Percentiles rank a stretch among this genome's conserved stretches.
phyloP scores from a whole-genome alignment of 805 yeast genomes.

The Jamesozyma rosinii region DNA sequence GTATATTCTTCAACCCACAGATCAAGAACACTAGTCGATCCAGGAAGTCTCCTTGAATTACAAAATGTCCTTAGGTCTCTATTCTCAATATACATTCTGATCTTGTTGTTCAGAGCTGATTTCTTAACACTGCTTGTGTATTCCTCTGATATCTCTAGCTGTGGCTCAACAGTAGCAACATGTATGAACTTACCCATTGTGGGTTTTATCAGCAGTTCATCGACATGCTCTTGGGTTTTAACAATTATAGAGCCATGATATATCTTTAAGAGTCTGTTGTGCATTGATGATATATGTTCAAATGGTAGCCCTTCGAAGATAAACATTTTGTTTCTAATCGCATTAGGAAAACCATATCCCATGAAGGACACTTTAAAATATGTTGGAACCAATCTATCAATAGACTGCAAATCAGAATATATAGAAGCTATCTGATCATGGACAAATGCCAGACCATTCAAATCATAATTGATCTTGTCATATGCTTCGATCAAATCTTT shows the following conservation, averaged over 20 bases:
- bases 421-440: slow-evolving; percentile 58
- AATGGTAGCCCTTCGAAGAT: slow-evolving; percentile 81
- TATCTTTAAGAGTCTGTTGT: slow-evolving; percentile 59
- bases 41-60: slow-evolving; percentile 61
- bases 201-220: slow-evolving; percentile 37
- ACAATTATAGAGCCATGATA: slow-evolving; percentile 78
- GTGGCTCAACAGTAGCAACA: slow-evolving; percentile 63
- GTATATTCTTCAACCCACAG: slow-evolving; percentile 85
- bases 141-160: slow-evolving; percentile 20
- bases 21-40: slow-evolving; percentile 59
- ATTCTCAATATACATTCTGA: slow-evolving; percentile 65
- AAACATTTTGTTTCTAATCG: slow-evolving; percentile 66
- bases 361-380: slow-evolving; percentile 71
- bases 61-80: slow-evolving; percentile 64
- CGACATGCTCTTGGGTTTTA: slow-evolving; percentile 47
- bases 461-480: slow-evolving; percentile 62
- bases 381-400: slow-evolving; percentile 67
- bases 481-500: slow-evolving; percentile 71
- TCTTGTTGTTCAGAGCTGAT: slow-evolving; percentile 40
- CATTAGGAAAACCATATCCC: slow-evolving; percentile 76
- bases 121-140: slow-evolving; percentile 40
- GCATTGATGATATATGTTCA: slow-evolving; percentile 78
- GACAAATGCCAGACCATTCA: slow-evolving; percentile 63
- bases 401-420: slow-evolving; percentile 55
- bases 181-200: slow-evolving; percentile 67